A percentile compares a stretch with the other conserved stretches of the same genome.
Evolutionary conservation across 1,284 basidiomycete species (phyloP).

Genomic region (Vanrija sp.): DNA sequence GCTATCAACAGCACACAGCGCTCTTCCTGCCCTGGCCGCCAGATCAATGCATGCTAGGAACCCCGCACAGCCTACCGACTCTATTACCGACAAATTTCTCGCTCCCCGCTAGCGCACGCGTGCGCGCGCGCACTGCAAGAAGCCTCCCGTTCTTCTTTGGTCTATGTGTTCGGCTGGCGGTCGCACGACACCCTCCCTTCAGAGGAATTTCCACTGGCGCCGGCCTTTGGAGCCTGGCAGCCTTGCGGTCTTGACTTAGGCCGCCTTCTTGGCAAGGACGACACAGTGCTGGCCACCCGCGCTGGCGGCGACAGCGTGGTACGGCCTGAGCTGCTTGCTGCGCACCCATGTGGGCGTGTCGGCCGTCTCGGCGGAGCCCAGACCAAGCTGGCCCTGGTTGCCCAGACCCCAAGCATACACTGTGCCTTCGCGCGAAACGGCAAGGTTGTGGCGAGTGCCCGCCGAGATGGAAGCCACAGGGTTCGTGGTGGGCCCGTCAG

Average conservation of each 20-base stretch:
- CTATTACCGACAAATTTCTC: no score
- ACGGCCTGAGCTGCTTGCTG: constrained; percentile 49
- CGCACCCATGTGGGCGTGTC: constrained; percentile 65
- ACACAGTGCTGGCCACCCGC: constrained; percentile 54
- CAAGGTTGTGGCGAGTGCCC: constrained; percentile 78
- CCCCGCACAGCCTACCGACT: no score
- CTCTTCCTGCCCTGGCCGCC: no score
- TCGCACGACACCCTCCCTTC: neutral
- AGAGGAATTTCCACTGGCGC: no score
- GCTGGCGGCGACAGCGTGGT: constrained; percentile 46
- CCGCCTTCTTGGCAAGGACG: constrained; percentile 26
- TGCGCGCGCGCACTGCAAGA: no score
- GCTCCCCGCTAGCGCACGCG: no score
- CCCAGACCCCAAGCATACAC: constrained; percentile 85
- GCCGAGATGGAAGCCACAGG: constrained; percentile 69
- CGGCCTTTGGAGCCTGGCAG: no score
- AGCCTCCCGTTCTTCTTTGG: neutral
- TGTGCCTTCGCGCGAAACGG: constrained; percentile 70
- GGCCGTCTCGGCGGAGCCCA: constrained; percentile 50
- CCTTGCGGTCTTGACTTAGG: neutral
- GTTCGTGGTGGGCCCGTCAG: constrained; percentile 53
- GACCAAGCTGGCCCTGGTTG: constrained; percentile 52
- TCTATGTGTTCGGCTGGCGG: neutral
- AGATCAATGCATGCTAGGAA: no score
- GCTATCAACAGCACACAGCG: no score